Conservation (phyloP, 2,329 filamentous ascomycete genomes). For the Monosporascus ibericus region DNA sequence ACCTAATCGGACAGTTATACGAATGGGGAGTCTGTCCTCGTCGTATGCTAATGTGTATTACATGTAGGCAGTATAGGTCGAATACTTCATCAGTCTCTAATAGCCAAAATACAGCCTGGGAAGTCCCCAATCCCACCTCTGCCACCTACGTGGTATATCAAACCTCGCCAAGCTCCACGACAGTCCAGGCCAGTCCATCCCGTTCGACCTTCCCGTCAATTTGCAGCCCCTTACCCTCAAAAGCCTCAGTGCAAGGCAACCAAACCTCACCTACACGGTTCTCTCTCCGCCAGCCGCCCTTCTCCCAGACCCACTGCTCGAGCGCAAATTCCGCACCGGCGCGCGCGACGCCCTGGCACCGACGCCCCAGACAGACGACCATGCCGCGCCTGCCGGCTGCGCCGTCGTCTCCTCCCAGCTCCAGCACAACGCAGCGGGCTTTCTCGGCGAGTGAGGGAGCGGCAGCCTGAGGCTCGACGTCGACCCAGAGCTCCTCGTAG, state of each 20-base stretch:
- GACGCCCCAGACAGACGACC: constrained; percentile 47
- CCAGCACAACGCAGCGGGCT: constrained; percentile 33
- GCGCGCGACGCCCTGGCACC: constrained; percentile 50
- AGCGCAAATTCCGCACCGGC: constrained; percentile 34
- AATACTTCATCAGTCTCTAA: no score
- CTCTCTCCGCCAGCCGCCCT: constrained; percentile 29
- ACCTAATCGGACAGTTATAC: no score
- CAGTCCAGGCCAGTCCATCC: constrained; percentile 25
- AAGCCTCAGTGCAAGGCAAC: constrained; percentile 28
- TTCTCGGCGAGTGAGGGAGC: constrained; percentile 9
- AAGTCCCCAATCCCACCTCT: no score
- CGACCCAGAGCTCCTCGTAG: constrained; percentile 65
- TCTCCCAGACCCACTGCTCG: constrained; percentile 49
- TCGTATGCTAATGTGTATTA: no score
- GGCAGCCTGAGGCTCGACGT: constrained; percentile 31
- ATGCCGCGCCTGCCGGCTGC: constrained; percentile 35
- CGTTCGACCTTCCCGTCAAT: constrained; percentile 12
- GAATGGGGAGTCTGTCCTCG: no score
- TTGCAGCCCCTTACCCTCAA: constrained; percentile 11
- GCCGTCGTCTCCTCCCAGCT: constrained; percentile 25
- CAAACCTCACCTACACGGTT: constrained; percentile 27
- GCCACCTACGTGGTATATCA: no score
- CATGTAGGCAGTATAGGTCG: no score
- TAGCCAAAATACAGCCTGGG: no score
- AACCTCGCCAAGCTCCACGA: constrained; percentile 23